Conservation (phyloP, 1,284 basidiomycete species). For the Rhodotorula sp. region DNA sequence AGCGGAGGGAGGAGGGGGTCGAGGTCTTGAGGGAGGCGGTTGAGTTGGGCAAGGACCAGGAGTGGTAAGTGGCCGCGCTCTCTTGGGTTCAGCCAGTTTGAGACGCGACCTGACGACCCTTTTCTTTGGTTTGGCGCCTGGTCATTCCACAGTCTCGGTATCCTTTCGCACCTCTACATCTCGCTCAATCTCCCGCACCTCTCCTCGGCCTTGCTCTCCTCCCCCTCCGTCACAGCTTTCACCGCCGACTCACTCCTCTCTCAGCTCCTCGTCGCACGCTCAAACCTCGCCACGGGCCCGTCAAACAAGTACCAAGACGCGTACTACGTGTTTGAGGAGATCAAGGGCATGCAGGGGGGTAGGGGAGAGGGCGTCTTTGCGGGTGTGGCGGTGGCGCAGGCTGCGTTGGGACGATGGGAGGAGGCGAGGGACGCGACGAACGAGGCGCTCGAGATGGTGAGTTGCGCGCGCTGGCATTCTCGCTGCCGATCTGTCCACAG, state of each 20-base stretch:
- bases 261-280: conserved; percentile 83
- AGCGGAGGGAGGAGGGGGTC: conserved; percentile 73
- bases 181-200: conserved; percentile 29
- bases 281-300: conserved; percentile 73
- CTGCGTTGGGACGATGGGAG: conserved; percentile 72
- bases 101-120: neutral
- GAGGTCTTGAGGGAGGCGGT: conserved; percentile 71
- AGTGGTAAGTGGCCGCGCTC: conserved; percentile 66
- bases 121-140: neutral
- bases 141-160: conserved; percentile 18
- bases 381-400: conserved; percentile 77
- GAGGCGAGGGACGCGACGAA: conserved; percentile 81
- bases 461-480: conserved; percentile 45
- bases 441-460: conserved; percentile 69
- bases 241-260: conserved; percentile 72
- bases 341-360: conserved; percentile 78
- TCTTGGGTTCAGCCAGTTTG: neutral
- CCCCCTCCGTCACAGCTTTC: conserved; percentile 26
- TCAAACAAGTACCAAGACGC: conserved; percentile 62
- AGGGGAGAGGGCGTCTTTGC: conserved; percentile 68
- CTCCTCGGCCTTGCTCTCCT: conserved; percentile 28
- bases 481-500: conserved; percentile 15
- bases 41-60: conserved; percentile 70
- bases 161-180: conserved; percentile 40
- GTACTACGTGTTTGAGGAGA: conserved; percentile 86